These are phyloP conservation scores for Colletotrichum falcatum DNA, from an alignment of 2,329 filamentous ascomycete genomes.

Conservation along the genomic window DNA sequence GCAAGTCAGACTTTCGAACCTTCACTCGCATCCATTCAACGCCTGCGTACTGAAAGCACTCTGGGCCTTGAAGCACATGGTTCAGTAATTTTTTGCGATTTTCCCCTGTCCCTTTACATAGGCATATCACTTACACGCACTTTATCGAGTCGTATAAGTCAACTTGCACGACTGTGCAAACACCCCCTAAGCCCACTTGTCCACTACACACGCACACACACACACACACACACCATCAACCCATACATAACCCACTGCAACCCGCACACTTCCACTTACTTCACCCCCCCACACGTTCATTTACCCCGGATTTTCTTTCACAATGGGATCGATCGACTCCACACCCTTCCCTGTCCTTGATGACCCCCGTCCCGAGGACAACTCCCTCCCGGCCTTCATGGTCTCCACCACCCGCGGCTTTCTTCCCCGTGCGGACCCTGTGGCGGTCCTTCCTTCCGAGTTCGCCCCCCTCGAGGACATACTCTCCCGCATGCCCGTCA, in stretches of 20 bases:
- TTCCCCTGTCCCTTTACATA: slow-evolving; percentile 26
- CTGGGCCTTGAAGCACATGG: neutral
- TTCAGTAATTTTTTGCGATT: slow-evolving; percentile 28
- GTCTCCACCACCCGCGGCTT: slow-evolving; percentile 82
- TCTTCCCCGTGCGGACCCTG: slow-evolving; percentile 74
- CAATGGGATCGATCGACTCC: slow-evolving; percentile 57
- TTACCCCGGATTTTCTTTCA: slow-evolving; percentile 39
- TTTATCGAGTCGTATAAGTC: slow-evolving; percentile 15
- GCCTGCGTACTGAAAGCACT: slow-evolving; percentile 29
- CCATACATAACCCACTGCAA: slow-evolving; percentile 29
- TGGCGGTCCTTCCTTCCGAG: slow-evolving; percentile 74
- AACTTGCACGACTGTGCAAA: slow-evolving; percentile 17
- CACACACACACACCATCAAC: neutral
- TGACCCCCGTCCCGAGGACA: slow-evolving; percentile 72
- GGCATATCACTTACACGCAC: slow-evolving; percentile 23
- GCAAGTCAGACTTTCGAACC: slow-evolving; percentile 29
- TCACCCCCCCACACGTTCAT: slow-evolving; percentile 13
- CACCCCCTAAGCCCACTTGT: slow-evolving; percentile 13
- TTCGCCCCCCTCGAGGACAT: slow-evolving; percentile 81
- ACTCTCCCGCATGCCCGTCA: slow-evolving; percentile 82
- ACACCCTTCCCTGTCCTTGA: slow-evolving; percentile 69
- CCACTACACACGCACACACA: slow-evolving; percentile 19
- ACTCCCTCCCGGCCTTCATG: slow-evolving; percentile 79
- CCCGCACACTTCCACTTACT: slow-evolving; percentile 20
- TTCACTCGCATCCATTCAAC: slow-evolving; percentile 36